Conservation (phyloP, 768 basidiomycete species). For the Cyathus striatus region DNA sequence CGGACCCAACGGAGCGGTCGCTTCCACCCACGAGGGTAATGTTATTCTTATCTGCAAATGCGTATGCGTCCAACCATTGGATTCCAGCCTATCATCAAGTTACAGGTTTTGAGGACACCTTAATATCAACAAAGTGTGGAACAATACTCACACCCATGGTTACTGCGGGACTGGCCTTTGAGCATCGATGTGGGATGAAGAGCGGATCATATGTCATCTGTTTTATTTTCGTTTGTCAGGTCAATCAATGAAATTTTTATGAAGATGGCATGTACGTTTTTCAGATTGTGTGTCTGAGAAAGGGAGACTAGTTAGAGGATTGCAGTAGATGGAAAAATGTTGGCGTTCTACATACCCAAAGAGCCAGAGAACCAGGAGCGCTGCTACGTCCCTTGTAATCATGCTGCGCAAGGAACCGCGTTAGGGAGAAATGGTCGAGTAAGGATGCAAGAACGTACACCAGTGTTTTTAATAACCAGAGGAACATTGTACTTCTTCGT, state of each 20-base stretch:
- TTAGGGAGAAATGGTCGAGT: background rate
- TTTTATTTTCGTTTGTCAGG: no score
- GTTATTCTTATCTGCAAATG: constrained; percentile 37
- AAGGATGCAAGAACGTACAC: constrained; percentile 25
- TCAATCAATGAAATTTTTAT: background rate
- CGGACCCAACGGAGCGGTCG: constrained; percentile 35
- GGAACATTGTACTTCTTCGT: constrained; percentile 30
- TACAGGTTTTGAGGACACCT: background rate
- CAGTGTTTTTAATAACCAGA: constrained; percentile 47
- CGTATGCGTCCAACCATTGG: constrained; percentile 37
- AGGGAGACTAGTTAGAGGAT: constrained; percentile 1
- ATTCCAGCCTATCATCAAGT: constrained; percentile 31
- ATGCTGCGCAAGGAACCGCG: constrained; percentile 23
- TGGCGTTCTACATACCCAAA: constrained; percentile 34
- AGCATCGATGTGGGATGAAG: constrained; percentile 32
- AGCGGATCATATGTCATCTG: constrained; percentile 29
- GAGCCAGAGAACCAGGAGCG: constrained; percentile 32
- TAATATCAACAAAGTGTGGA: background rate
- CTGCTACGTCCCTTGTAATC: constrained; percentile 46
- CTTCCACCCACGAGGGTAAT: constrained; percentile 40
- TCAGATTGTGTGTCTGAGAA: constrained; percentile 33
- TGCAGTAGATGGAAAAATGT: background rate
- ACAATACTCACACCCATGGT: constrained; percentile 30
- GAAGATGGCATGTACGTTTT: constrained; percentile 19
- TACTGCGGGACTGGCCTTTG: constrained; percentile 19